Base-by-base conservation (phyloP, 345 rosid genomes). In the Citrus reticulata region DNA sequence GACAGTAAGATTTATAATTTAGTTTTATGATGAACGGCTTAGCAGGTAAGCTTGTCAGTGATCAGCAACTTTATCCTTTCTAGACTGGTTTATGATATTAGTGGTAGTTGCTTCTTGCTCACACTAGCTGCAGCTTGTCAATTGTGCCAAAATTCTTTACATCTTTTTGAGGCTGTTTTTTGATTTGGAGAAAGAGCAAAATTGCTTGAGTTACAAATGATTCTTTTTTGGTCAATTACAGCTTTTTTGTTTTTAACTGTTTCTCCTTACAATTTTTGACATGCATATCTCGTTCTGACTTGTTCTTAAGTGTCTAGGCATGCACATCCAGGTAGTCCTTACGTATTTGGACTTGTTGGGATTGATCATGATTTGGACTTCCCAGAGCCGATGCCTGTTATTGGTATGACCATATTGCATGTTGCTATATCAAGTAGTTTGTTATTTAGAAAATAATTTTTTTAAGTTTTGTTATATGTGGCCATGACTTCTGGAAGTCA, bases 301-400 rank as follows among this genome's bases (percentile, higher is more conserved):
- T 88, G 74, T 74, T 57, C 76, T 83, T 76, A 81, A 77, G 77
- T 71, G 79, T 86, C 57, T 84, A 96, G 99, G 94, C 99, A 96
- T 91, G 97, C 99, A 76, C 98, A 91, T 90, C 98, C 99, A 39
- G 99, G 99, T 75, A 96, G 93, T 88, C 99, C 99, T 73, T 96
- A 94, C 84, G 97, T 96, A 30, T 94, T 89, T 91, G 99, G 99
- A 72, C 99, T 92, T 68, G 99, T 90, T 80, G 99, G 93, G 77
- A 86, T 89, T 76, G 99, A 94, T 85, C 99, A 96, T 34, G 98
- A 96, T 90, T 91, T 96, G 80, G 99, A 96, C 72, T 96, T 96
- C 85, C 99, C 99, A 30, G 97, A 96, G 74, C 98, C 99, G 70
- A 92, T 96, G 97, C 99, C 97, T 46, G 97, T 96, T 30, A 84